Evolutionary conservation across 1,284 basidiomycete genomes (phyloP).

Genomic region (Laetiporus sulphureus): DNA sequence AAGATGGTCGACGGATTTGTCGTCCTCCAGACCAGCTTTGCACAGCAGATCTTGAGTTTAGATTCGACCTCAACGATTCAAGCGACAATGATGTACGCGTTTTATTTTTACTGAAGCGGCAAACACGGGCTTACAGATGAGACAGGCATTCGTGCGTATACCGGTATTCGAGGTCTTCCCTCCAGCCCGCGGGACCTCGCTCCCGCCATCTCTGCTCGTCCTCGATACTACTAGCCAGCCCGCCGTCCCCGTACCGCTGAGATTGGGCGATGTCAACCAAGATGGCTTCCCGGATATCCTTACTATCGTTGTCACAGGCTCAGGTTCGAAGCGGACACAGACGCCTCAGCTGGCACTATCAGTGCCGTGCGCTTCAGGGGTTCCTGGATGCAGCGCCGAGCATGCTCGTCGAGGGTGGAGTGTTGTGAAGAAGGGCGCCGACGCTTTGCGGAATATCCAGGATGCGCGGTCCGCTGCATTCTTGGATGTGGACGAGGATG

Average conservation of each 20-base stretch:
- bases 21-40: conserved; percentile 80
- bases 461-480: conserved; percentile 83
- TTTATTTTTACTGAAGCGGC: no score
- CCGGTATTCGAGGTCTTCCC: conserved; percentile 61
- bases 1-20: conserved; percentile 55
- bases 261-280: conserved; percentile 86
- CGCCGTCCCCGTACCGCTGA: conserved; percentile 70
- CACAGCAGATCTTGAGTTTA: conserved; percentile 73
- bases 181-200: conserved; percentile 22
- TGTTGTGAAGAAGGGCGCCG: conserved; percentile 53
- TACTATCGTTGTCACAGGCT: conserved; percentile 48
- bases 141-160: conserved; percentile 62
- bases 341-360: conserved; percentile 70
- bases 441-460: conserved; percentile 57
- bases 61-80: conserved; percentile 60
- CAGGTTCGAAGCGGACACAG: conserved; percentile 29
- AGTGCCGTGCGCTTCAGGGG: conserved; percentile 55
- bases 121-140: no score
- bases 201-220: conserved; percentile 57
- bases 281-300: conserved; percentile 95
- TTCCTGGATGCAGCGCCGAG: conserved; percentile 48
- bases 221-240: conserved; percentile 58
- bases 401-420: conserved; percentile 56
- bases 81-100: conserved; percentile 50
- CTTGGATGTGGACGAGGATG: conserved; percentile 95